A percentile compares a stretch with the other conserved stretches of the same genome.
These are phyloP conservation scores for Rhizopus sp. DNA, from an alignment of 371 early-diverging fungal species.

Conservation along the genomic window DNA sequence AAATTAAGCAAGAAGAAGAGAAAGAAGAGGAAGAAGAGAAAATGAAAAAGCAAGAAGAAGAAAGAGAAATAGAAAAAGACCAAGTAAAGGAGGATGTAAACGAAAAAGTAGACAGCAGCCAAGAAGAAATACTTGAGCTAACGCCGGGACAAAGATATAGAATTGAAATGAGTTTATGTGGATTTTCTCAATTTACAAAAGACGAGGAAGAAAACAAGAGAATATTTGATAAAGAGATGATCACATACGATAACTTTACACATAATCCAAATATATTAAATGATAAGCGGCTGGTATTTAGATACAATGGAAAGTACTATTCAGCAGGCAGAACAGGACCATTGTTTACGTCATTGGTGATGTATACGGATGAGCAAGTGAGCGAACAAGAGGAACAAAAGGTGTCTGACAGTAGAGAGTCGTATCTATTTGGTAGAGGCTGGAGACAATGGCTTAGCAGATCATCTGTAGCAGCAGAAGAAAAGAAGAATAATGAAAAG, in stretches of 20 bases:
- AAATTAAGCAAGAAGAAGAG: conserved; percentile 1
- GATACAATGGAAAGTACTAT: conserved; percentile 60
- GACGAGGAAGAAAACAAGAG: conserved; percentile 52
- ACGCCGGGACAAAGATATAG: conserved; percentile 35
- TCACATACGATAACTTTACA: conserved; percentile 64
- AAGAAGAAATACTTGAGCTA: conserved; percentile 5
- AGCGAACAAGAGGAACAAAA: conserved; percentile 3
- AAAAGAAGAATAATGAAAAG: conserved; percentile 10
- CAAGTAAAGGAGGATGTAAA: conserved; percentile 5
- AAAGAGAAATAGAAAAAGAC: background rate
- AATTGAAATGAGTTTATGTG: conserved; percentile 61
- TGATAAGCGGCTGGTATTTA: conserved; percentile 67
- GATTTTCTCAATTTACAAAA: conserved; percentile 38
- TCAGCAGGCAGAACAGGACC: conserved; percentile 48
- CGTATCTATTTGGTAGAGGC: conserved; percentile 43
- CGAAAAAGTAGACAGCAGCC: background rate
- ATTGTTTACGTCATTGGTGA: conserved; percentile 53
- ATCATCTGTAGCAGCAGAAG: conserved; percentile 37
- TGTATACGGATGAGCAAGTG: conserved; percentile 35
- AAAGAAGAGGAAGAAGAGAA: conserved; percentile 2
- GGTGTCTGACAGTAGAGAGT: conserved; percentile 35
- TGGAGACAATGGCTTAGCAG: conserved; percentile 58
- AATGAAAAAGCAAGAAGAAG: conserved; percentile 1
- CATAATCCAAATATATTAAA: conserved; percentile 67
- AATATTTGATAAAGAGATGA: conserved; percentile 59